Percentiles rank a stretch among this genome's conserved stretches.
These are phyloP conservation scores for Melanopsichium pennsylvanicum DNA, from an alignment of 1,284 basidiomycete species.

Conservation along the genomic window DNA sequence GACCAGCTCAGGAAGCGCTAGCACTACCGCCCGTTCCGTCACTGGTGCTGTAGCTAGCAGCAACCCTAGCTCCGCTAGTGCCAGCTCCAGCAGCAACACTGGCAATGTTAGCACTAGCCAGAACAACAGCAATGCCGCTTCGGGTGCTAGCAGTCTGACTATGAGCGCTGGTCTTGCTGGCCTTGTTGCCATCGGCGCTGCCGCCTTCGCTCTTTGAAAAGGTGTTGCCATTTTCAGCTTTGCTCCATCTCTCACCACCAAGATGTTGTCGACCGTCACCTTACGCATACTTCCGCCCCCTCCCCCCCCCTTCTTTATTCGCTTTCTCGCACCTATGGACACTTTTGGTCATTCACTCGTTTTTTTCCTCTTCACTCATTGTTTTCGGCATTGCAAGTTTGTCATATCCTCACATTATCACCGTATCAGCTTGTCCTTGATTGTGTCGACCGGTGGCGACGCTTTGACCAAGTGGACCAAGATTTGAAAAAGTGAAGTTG, in stretches of 20 bases:
- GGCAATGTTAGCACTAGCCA: constrained; percentile 3
- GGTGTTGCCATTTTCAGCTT: too few species aligned
- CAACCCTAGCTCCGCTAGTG: not conserved
- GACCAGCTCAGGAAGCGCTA: too few species aligned
- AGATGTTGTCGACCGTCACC: too few species aligned
- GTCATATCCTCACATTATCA: too few species aligned
- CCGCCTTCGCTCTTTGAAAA: constrained; percentile 21
- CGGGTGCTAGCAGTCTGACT: constrained; percentile 13
- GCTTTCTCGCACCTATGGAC: constrained; percentile 40
- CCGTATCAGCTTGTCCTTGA: too few species aligned
- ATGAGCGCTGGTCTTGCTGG: constrained; percentile 17
- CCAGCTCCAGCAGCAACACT: not conserved
- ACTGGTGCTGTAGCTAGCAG: not conserved
- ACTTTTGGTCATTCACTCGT: too few species aligned
- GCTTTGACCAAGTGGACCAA: too few species aligned
- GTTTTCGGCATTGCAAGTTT: not conserved
- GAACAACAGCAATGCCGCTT: constrained; percentile 26
- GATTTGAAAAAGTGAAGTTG: too few species aligned
- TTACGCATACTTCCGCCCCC: too few species aligned
- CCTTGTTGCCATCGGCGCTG: constrained; percentile 22
- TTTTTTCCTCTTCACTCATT: not conserved
- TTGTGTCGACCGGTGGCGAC: too few species aligned
- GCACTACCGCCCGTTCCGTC: too few species aligned
- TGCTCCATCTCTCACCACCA: too few species aligned
- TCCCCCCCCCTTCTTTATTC: not conserved